Conservation (phyloP, 352 stramenopile species). For the Globisporangium takayamanum region DNA sequence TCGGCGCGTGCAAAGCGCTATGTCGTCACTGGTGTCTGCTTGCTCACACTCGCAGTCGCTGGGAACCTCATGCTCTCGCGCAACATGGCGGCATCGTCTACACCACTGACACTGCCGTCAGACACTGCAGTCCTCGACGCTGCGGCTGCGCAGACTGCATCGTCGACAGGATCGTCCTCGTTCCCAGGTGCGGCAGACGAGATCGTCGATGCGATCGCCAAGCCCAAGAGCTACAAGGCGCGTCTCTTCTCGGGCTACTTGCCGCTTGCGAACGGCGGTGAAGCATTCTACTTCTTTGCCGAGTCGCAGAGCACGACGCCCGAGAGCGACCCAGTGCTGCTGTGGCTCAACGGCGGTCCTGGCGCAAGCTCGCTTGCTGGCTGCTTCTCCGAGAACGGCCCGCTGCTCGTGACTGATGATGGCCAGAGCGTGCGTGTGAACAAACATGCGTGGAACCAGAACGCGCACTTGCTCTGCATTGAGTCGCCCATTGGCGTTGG, state of each 20-base stretch:
- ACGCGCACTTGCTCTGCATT: conserved; percentile 51
- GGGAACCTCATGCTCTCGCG: conserved; percentile 15
- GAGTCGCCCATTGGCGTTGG: conserved; percentile 60
- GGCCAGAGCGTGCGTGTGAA: no score
- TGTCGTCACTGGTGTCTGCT: conserved; percentile 11
- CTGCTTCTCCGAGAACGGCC: conserved; percentile 65
- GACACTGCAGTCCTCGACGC: not conserved
- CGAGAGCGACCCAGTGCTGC: conserved; percentile 40
- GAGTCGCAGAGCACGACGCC: conserved; percentile 44
- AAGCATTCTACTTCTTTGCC: conserved; percentile 68
- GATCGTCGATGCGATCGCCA: conserved; percentile 35
- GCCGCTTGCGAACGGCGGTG: conserved; percentile 37
- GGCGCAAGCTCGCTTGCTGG: conserved; percentile 51
- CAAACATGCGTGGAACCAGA: conserved; percentile 49
- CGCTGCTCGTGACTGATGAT: no score
- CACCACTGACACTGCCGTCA: not conserved
- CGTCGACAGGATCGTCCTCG: not conserved
- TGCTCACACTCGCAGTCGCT: conserved; percentile 13
- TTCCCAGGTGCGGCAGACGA: conserved; percentile 40
- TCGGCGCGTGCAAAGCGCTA: conserved; percentile 14
- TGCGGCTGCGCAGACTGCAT: not conserved
- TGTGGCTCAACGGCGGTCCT: conserved; percentile 68
- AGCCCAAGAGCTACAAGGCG: conserved; percentile 40
- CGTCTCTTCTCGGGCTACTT: conserved; percentile 60
- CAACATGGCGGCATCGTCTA: not conserved